Conservation (phyloP, 1,139 yeast species). For the Protomyces macrosporus region DNA sequence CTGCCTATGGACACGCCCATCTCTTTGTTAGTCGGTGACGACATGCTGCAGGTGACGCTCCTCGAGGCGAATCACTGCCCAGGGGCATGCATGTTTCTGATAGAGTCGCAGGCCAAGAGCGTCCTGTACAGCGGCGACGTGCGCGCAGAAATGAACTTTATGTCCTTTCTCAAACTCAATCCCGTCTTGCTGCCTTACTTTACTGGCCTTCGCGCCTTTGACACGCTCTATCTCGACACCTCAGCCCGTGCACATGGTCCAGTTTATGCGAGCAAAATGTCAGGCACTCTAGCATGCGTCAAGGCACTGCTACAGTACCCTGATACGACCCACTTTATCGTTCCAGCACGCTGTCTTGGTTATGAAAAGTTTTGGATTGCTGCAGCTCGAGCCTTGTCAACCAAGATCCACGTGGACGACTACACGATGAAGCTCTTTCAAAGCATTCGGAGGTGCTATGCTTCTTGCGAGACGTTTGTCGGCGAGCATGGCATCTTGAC, state of each 20-base stretch:
- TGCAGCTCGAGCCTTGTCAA: conserved; percentile 40
- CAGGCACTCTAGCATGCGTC: conserved; percentile 44
- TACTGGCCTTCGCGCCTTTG: conserved; percentile 40
- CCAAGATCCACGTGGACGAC: conserved; percentile 40
- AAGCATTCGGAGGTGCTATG: conserved; percentile 29
- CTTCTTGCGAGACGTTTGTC: neutral
- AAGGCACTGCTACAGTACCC: conserved; percentile 46
- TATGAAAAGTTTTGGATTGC: conserved; percentile 55
- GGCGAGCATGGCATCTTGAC: conserved; percentile 30
- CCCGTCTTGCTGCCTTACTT: conserved; percentile 41
- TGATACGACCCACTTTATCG: conserved; percentile 43
- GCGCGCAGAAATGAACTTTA: conserved; percentile 51
- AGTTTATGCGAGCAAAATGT: conserved; percentile 43
- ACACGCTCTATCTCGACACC: conserved; percentile 54
- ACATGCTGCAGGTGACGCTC: conserved; percentile 36
- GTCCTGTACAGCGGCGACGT: conserved; percentile 57
- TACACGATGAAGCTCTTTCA: conserved; percentile 36
- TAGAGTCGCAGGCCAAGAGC: conserved; percentile 42
- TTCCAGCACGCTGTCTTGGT: conserved; percentile 48
- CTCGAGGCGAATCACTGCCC: conserved; percentile 55
- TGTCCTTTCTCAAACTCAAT: conserved; percentile 43
- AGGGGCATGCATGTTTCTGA: conserved; percentile 55
- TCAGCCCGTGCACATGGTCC: conserved; percentile 6
- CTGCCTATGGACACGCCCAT: conserved; percentile 34
- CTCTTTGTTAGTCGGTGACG: conserved; percentile 31